Evolutionary conservation across 805 yeast species (phyloP).

Genomic region (Dipodascopsis uninucleata): DNA sequence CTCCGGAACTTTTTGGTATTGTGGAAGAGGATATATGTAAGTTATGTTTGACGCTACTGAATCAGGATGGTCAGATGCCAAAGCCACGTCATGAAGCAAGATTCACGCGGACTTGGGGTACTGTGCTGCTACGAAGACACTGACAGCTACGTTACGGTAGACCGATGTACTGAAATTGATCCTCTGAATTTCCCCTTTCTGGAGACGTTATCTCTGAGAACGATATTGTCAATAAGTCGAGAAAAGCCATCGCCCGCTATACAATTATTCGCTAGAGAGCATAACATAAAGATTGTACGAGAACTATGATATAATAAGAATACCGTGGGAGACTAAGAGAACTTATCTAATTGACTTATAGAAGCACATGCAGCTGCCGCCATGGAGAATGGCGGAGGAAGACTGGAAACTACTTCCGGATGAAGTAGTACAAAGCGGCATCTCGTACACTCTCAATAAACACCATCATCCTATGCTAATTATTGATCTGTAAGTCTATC

Average conservation of each 20-base stretch:
- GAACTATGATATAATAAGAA: no score
- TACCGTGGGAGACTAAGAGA: not conserved
- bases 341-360: constrained; percentile 1
- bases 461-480: constrained; percentile 64
- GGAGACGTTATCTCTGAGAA: constrained; percentile 63
- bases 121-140: not conserved
- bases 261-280: constrained; percentile 55
- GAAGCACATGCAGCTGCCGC: constrained; percentile 21
- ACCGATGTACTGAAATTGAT: constrained; percentile 76
- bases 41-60: constrained; percentile 16
- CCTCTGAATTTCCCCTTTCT: constrained; percentile 74
- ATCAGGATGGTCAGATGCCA: no score
- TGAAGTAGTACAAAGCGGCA: constrained; percentile 58
- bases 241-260: constrained; percentile 78
- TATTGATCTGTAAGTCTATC: constrained; percentile 53
- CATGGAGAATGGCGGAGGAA: constrained; percentile 35
- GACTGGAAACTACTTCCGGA: constrained; percentile 78
- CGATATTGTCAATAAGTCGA: constrained; percentile 74
- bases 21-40: constrained; percentile 77
- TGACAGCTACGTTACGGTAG: constrained; percentile 28
- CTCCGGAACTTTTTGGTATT: constrained; percentile 88
- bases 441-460: constrained; percentile 60
- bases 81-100: no score
- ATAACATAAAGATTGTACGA: constrained; percentile 37
- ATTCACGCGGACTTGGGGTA: no score